Evolutionary conservation across 108 stramenopile species (phyloP), one percentile per base, ranked within the genome.

Genomic region (Nitzschia sp.): DNA sequence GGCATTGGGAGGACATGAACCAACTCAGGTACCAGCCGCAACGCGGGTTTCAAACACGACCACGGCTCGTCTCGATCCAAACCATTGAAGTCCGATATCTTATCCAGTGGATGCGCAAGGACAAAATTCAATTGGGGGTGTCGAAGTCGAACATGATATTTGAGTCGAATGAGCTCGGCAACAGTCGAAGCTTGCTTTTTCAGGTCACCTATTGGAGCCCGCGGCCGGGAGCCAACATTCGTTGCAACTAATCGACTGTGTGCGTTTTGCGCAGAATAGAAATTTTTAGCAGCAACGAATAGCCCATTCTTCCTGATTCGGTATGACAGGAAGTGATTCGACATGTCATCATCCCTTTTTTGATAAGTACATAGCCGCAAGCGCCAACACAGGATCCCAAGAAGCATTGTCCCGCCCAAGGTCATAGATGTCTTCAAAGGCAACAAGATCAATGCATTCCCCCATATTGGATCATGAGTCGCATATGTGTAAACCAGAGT

Each of bases 11-110:
- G 51, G 0, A 84, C 31, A 0, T 25, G 11, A 23, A 61, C 46
- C 18, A 80, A 65, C 55, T 87, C 86, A 45, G 81, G 78, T n/a
- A 80, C 34, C 32, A 84, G 59, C 28, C 69, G 59, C 6, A 71
- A 23, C 21, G 53, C n/a, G 6, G 18, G 18, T 54, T 8, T n/a
- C 53, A 19, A 6, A 19, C 5, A 6, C 53, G 38, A 15, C n/a
- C n/a, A n/a, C n/a, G n/a, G n/a, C n/a, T n/a, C 15, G 38, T 42
- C 38, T 42, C 38, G 38, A 42, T 42, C 38, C 15, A 42, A 42
- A 11, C 38, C 11, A 42, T 42, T 42, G 15, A 17, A 54, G n/a
- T 54, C 53, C 23, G 23, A 18, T 6, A 54, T 54, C 23, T 54
- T 54, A 19, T 11, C 21, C 15, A 54, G n/a, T 17, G 53, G 53